phyloP scores from a whole-genome alignment of 169 alveolate species.

The Eimeria sp. region DNA sequence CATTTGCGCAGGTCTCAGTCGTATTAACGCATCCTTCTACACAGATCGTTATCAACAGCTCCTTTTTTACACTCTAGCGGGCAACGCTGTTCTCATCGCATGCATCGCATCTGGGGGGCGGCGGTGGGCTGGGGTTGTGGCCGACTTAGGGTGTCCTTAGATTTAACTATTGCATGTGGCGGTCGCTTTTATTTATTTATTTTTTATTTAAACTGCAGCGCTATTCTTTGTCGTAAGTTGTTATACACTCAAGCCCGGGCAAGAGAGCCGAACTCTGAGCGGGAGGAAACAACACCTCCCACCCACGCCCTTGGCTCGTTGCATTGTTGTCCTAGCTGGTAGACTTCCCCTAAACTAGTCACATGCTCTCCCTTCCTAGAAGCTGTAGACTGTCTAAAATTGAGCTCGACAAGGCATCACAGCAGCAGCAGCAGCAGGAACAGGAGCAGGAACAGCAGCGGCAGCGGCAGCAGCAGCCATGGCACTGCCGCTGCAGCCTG shows the following conservation, averaged over 20 bases:
- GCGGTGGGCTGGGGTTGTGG: conserved; percentile 32
- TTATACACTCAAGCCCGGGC: not conserved
- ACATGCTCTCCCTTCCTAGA: not conserved
- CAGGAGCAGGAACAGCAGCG: not conserved
- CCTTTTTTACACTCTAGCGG: not conserved
- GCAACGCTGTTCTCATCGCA: not conserved
- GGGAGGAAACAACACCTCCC: conserved; percentile 8
- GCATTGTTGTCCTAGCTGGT: conserved; percentile 33
- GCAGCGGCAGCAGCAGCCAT: conserved; percentile 52
- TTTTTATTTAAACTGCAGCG: conserved; percentile 22
- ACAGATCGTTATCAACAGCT: no score
- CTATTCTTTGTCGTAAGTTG: not conserved
- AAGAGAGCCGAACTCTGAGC: not conserved
- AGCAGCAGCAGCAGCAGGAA: not conserved
- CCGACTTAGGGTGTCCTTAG: not conserved
- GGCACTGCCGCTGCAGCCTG: conserved; percentile 78
- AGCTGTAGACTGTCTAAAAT: conserved; percentile 15
- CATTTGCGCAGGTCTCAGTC: not conserved
- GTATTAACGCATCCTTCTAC: not conserved
- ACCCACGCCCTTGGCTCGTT: conserved; percentile 23
- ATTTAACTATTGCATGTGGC: not conserved
- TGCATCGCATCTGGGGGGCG: conserved; percentile 32
- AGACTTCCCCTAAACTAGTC: not conserved
- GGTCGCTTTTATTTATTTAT: not conserved
- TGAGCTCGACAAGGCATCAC: conserved; percentile 1